Conservation (phyloP, 495 filamentous ascomycete genomes). For the Aspergillus ellipticus region DNA sequence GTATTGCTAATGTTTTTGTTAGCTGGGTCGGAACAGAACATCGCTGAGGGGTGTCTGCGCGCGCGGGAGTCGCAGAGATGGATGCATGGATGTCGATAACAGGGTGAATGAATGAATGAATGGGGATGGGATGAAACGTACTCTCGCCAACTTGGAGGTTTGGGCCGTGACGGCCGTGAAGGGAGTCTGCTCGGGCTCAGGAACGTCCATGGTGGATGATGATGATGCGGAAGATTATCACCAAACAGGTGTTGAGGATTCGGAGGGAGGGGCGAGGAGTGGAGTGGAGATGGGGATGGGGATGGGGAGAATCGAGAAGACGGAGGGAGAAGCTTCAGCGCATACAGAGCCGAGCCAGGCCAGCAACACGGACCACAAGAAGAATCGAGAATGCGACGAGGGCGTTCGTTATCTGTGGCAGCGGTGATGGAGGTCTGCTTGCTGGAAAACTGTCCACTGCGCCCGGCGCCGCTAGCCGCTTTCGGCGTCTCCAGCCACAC, state of each 20-base stretch:
- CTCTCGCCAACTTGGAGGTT: conserved; percentile 66
- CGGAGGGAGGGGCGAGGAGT: conserved; percentile 1
- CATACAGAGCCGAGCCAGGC: background rate
- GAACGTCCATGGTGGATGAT: conserved; percentile 62
- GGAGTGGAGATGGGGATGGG: background rate
- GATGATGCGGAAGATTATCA: conserved; percentile 1
- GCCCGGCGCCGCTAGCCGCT: conserved; percentile 11
- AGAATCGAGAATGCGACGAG: conserved; percentile 14
- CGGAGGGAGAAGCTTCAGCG: background rate
- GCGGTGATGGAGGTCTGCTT: conserved; percentile 17
- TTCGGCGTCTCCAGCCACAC: conserved; percentile 18
- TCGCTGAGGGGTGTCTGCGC: too few species aligned
- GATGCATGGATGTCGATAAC: too few species aligned
- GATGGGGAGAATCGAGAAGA: background rate
- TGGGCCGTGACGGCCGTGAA: conserved; percentile 82
- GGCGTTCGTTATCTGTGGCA: too few species aligned
- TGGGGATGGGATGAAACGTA: conserved; percentile 37
- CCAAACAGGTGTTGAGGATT: background rate
- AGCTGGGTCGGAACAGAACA: background rate
- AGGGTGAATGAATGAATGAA: too few species aligned
- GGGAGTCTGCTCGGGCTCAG: conserved; percentile 77
- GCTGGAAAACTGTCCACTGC: conserved; percentile 43
- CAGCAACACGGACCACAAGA: background rate
- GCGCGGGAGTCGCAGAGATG: too few species aligned
- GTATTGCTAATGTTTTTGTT: conserved; percentile 62